phyloP scores from a whole-genome alignment of 2,329 filamentous ascomycete species.

The Rhinocladiella similis region DNA sequence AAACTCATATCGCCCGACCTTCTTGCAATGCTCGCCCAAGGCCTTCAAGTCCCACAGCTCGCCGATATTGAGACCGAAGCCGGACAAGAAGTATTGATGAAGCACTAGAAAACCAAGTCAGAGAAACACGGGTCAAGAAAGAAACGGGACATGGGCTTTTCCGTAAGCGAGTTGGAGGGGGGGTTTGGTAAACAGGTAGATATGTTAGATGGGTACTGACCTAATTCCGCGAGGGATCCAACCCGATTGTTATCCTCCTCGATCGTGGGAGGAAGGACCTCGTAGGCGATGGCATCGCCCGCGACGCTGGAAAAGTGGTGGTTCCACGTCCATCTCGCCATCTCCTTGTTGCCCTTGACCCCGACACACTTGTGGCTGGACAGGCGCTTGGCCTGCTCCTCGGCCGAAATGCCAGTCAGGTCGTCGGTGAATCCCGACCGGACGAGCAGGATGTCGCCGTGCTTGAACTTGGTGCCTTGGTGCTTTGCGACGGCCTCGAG shows the following conservation, averaged over 20 bases:
- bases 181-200: not conserved
- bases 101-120: slow-evolving; percentile 31
- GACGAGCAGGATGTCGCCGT: slow-evolving; percentile 67
- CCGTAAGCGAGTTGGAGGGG: no score
- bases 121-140: slow-evolving; percentile 2
- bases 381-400: slow-evolving; percentile 36
- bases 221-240: slow-evolving; percentile 37
- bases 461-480: slow-evolving; percentile 55
- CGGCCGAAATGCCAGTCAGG: slow-evolving; percentile 49
- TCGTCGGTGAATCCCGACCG: slow-evolving; percentile 64
- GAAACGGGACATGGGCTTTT: not conserved
- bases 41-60: slow-evolving; percentile 48
- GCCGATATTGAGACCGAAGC: slow-evolving; percentile 51
- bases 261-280: slow-evolving; percentile 48
- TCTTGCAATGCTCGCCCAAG: slow-evolving; percentile 38
- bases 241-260: slow-evolving; percentile 18
- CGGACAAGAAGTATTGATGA: slow-evolving; percentile 48
- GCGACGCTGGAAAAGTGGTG: slow-evolving; percentile 58
- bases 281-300: slow-evolving; percentile 57
- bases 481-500: slow-evolving; percentile 59
- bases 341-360: slow-evolving; percentile 49
- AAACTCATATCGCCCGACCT: slow-evolving; percentile 43
- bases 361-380: slow-evolving; percentile 45
- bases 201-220: slow-evolving; percentile 35
- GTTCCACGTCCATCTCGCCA: slow-evolving; percentile 60